phyloP scores from a whole-genome alignment of 2,329 filamentous ascomycete species.

The Aspergillus viridinutans region DNA sequence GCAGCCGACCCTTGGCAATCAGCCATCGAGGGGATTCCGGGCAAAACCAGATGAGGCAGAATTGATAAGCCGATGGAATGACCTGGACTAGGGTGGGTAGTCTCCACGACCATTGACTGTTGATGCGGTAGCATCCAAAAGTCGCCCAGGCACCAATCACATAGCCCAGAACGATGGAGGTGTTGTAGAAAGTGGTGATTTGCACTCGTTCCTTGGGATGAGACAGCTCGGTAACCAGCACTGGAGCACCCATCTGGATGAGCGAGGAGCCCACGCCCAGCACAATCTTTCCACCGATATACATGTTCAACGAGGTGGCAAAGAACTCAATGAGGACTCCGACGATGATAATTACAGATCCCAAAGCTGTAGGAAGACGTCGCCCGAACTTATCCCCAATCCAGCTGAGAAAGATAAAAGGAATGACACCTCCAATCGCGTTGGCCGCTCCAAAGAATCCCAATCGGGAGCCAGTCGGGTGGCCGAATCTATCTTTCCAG shows the following conservation, averaged over 20 bases:
- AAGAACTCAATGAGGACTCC: slow-evolving; percentile 26
- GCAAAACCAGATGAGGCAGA: slow-evolving; percentile 48
- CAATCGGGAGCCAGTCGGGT: slow-evolving; percentile 19
- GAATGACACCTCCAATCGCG: slow-evolving; percentile 19
- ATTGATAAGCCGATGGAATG: slow-evolving; percentile 37
- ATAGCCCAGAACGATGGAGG: slow-evolving; percentile 40
- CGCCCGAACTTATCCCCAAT: slow-evolving; percentile 21
- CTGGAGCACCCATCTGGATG: slow-evolving; percentile 41
- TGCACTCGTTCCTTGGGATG: slow-evolving; percentile 41
- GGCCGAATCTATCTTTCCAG: slow-evolving; percentile 36
- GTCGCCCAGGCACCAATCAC: slow-evolving; percentile 39
- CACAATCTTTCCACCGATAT: slow-evolving; percentile 21
- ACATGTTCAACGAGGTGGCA: slow-evolving; percentile 22
- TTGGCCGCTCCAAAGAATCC: slow-evolving; percentile 22
- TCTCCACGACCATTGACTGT: slow-evolving; percentile 47
- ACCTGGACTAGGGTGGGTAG: slow-evolving; percentile 53
- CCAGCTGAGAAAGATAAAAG: slow-evolving; percentile 19
- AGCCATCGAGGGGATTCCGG: slow-evolving; percentile 61
- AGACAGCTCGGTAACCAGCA: slow-evolving; percentile 41
- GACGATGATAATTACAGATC: slow-evolving; percentile 31
- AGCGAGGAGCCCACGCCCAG: slow-evolving; percentile 20
- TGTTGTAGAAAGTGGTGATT: slow-evolving; percentile 40
- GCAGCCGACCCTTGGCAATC: slow-evolving; percentile 47
- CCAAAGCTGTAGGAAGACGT: slow-evolving; percentile 21
- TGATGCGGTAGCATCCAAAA: slow-evolving; percentile 27